phyloP scores from a whole-genome alignment of 1,284 basidiomycete species.

The Ceratobasidium sp. region DNA sequence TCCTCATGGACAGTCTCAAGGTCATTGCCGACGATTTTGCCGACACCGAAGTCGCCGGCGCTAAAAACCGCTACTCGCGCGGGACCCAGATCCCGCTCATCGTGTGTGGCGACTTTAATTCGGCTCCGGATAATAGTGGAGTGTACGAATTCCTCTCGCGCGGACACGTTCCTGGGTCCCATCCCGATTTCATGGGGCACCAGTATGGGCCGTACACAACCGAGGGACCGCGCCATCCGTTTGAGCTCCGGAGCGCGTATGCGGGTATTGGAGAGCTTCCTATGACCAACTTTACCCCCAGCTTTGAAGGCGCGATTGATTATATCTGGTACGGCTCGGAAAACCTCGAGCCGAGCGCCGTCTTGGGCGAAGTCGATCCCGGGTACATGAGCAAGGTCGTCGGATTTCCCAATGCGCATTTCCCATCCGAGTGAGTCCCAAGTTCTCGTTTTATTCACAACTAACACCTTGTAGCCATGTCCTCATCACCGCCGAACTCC shows the following conservation, averaged over 20 bases:
- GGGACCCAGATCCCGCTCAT: slow-evolving; percentile 90
- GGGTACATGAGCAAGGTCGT: slow-evolving; percentile 89
- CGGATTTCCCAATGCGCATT: slow-evolving; percentile 96
- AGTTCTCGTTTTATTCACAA: slow-evolving; percentile 37
- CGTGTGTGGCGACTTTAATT: slow-evolving; percentile 96
- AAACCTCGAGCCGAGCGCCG: slow-evolving; percentile 81
- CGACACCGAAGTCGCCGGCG: slow-evolving; percentile 47
- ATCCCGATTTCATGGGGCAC: slow-evolving; percentile 93
- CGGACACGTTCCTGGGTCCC: slow-evolving; percentile 74
- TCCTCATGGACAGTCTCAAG: slow-evolving; percentile 92
- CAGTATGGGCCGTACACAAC: slow-evolving; percentile 91
- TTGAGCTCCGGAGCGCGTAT: slow-evolving; percentile 88
- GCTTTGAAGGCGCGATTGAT: slow-evolving; percentile 85
- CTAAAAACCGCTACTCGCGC: slow-evolving; percentile 65
- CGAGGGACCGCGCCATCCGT: slow-evolving; percentile 82
- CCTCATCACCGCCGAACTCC: slow-evolving; percentile 71
- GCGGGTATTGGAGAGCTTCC: slow-evolving; percentile 69
- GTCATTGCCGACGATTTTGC: slow-evolving; percentile 88
- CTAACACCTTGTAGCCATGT: slow-evolving; percentile 60
- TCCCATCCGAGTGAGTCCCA: slow-evolving; percentile 90
- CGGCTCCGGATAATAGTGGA: slow-evolving; percentile 75
- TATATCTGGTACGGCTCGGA: slow-evolving; percentile 91
- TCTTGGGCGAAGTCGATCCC: slow-evolving; percentile 88
- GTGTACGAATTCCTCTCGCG: slow-evolving; percentile 91
- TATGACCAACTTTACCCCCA: slow-evolving; percentile 92